Evolutionary conservation across 805 yeast species (phyloP).

Genomic region (Komagataella phaffii): DNA sequence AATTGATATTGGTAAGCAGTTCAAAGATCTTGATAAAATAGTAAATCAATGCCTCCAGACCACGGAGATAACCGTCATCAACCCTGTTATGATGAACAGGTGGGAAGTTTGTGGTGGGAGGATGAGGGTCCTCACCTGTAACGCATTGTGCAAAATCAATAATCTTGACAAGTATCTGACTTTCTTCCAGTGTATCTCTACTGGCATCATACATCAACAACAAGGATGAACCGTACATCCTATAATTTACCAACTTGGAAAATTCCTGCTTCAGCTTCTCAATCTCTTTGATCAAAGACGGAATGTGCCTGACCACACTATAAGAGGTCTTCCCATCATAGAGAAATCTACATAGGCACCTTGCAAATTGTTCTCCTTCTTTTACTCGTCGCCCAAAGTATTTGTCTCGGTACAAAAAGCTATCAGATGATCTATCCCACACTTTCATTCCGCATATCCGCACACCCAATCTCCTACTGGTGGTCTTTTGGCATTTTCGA

Average conservation of each 20-base stretch:
- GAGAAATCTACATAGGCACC: slow-evolving; percentile 59
- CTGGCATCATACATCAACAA: slow-evolving; percentile 81
- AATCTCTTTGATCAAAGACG: slow-evolving; percentile 46
- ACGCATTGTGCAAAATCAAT: slow-evolving; percentile 95
- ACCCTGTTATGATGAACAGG: slow-evolving; percentile 51
- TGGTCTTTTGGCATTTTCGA: slow-evolving; percentile 68
- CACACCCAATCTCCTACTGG: slow-evolving; percentile 74
- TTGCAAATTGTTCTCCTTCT: slow-evolving; percentile 66
- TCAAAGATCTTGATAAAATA: slow-evolving; percentile 53
- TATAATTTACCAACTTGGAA: slow-evolving; percentile 48
- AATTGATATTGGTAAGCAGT: slow-evolving; percentile 31
- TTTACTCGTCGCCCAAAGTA: slow-evolving; percentile 77
- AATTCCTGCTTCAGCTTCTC: slow-evolving; percentile 46
- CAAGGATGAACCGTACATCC: slow-evolving; percentile 86
- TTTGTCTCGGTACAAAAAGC: slow-evolving; percentile 67
- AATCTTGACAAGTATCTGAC: slow-evolving; percentile 40
- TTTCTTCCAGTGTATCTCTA: slow-evolving; percentile 4
- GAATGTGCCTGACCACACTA: slow-evolving; percentile 56
- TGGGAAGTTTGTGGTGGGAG: slow-evolving; percentile 42
- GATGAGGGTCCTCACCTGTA: slow-evolving; percentile 41
- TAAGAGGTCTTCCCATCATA: slow-evolving; percentile 55
- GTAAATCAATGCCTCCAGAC: slow-evolving; percentile 56
- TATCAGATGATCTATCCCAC: slow-evolving; percentile 35
- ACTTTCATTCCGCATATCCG: slow-evolving; percentile 93
- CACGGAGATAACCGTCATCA: slow-evolving; percentile 80